Evolutionary conservation across 1,284 basidiomycete species (phyloP), one percentile per base, ranked within the genome.

Genomic region (Malassezia sp.): DNA sequence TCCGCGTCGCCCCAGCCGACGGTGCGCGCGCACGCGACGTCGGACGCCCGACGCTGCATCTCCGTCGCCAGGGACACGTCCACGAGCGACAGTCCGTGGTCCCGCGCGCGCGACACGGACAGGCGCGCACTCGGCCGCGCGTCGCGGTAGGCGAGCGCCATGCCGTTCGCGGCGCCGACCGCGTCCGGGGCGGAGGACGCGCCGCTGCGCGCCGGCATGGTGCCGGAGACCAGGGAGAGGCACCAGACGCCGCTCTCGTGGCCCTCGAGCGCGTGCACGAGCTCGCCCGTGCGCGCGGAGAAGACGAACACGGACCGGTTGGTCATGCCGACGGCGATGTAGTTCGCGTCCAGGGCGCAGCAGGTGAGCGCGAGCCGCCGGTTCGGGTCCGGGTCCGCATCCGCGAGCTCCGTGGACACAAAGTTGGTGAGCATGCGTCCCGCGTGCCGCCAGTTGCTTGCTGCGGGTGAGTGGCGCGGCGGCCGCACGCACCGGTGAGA

Each of bases 191-290:
- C n/a, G n/a, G n/a, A n/a, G n/a, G n/a, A n/a, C 26, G 12, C 20
- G 18, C n/a, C 40, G 8, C 11, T 26, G 28, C 24, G 48, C 46
- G 46, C 45, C 38, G 14, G 22, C 7, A 28, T 10, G n/a, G 26
- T 15, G 15, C 57, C 56, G 34, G 53, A 54, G 15, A 78, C 80
- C 28, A 96, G 76, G 39, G 82, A 80, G 9, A 96, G 78, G 12
- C 85, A 83, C 91, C 91, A 96, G 0, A 96, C 89, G 9, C 91
- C 91, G 8, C 78, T 75, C 15, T 83, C 81, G 71, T 95, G 90
- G 0, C 89, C 91, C 1, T 80, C 75, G 3, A 97, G 77, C 0
- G 84, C 86, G 35, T 82, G 77, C 23, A 78, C 76, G 39, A 85
- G 79, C 5, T 83, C 78, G 0, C 90, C 91, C 0, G 84, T 85